Evolutionary conservation across 306 rosid genomes (phyloP), one percentile per base, ranked within the genome.

Genomic region (cucumber (Cucumis sativus)): DNA sequence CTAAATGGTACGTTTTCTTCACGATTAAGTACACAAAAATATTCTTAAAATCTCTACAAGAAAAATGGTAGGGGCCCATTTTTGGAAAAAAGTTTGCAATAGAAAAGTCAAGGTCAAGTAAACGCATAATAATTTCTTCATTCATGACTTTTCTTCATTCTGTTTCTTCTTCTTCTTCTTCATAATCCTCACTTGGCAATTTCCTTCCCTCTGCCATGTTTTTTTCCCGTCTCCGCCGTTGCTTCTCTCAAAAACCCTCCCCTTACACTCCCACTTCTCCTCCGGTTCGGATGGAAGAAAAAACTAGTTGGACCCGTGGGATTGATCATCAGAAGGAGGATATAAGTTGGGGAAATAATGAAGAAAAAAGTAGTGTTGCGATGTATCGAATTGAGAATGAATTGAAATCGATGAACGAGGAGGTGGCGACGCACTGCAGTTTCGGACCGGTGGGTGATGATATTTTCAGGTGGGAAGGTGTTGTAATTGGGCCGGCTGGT

Each of bases 381-480:
- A 23, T 45, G 15, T 39, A 18, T 59, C 49, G 66, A 40, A 40
- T 76, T n/a, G 28, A 59, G 23, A 59, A 76, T 16, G 68, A 59
- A 12, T 23, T 56, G 75, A 78, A 52, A 33, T 20, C 14, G 64
- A 65, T 74, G 40, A 58, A 47, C 2, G 12, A 9, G 40, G 77
- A 78, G 33, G 75, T 16, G 67, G 79, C 88, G 51, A 79, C 15
- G 6, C 74, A 58, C 67, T 85, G 88, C 66, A 85, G 88, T 21
- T 85, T 82, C 47, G 88, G 86, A 23, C 86, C 84, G 16, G 75
- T 78, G 9, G 57, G 6, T 2, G 47, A 12, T 7, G 88, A 80
- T 8, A 78, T 77, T 49, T 83, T 60, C 60, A 52, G 78, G 55
- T 82, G 86, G 86, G 77, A 74, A 78, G 88, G 79, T 54, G 62